A percentile compares a stretch with the other conserved stretches of the same genome.
Conservation (phyloP, 2,329 filamentous ascomycete species). For the Penicillium sumatraense region DNA sequence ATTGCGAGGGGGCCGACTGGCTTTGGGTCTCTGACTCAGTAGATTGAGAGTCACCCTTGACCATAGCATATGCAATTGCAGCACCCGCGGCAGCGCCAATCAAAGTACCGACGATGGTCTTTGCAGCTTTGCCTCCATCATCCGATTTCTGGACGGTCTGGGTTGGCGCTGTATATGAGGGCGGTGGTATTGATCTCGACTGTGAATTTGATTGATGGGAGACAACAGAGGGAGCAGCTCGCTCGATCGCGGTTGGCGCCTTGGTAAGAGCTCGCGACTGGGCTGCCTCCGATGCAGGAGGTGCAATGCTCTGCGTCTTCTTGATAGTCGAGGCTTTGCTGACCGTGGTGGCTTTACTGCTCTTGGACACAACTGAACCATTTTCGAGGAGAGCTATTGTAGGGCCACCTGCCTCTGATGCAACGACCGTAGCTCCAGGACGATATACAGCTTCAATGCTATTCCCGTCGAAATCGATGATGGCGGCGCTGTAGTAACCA, state of each 20-base stretch:
- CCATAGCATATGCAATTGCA: constrained; percentile 75
- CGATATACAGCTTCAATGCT: constrained; percentile 77
- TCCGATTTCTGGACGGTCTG: constrained; percentile 37
- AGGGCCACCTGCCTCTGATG: constrained; percentile 34
- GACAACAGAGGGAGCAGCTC: constrained; percentile 24
- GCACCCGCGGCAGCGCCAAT: constrained; percentile 80
- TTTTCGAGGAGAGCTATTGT: constrained; percentile 43
- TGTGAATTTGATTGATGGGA: constrained; percentile 21
- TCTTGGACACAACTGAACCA: constrained; percentile 44
- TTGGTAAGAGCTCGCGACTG: constrained; percentile 34
- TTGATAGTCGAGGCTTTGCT: constrained; percentile 32
- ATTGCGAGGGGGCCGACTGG: constrained; percentile 23
- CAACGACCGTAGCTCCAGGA: constrained; percentile 31
- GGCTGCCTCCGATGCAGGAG: constrained; percentile 34
- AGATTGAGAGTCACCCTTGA: constrained; percentile 58
- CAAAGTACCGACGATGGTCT: constrained; percentile 73
- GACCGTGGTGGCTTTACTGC: constrained; percentile 29
- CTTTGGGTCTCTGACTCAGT: constrained; percentile 24
- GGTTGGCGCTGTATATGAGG: constrained; percentile 31
- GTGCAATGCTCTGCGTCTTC: constrained; percentile 33
- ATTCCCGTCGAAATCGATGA: constrained; percentile 82
- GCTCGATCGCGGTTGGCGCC: constrained; percentile 29
- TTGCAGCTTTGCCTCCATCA: constrained; percentile 55
- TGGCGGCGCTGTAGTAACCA: constrained; percentile 65
- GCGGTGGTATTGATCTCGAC: constrained; percentile 16